These are phyloP conservation scores for Nigrospora oryzae DNA, from an alignment of 2,329 filamentous ascomycete genomes.

Conservation along the genomic window DNA sequence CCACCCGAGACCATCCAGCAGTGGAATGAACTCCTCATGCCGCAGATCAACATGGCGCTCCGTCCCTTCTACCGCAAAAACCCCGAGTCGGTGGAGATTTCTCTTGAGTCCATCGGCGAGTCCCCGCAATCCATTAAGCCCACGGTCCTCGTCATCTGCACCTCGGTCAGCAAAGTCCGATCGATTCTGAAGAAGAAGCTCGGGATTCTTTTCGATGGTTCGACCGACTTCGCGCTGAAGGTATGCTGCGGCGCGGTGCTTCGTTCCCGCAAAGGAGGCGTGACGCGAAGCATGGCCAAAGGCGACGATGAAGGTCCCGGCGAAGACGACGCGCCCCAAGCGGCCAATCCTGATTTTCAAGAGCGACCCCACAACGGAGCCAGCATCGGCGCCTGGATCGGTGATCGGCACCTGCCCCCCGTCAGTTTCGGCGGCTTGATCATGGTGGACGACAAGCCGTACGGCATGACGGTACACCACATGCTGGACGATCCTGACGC, in stretches of 20 bases:
- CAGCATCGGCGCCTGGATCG: conserved; percentile 85
- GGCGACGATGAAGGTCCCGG: conserved; percentile 19
- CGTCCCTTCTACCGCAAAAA: conserved; percentile 65
- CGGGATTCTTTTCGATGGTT: conserved; percentile 54
- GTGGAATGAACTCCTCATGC: conserved; percentile 65
- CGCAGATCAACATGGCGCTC: conserved; percentile 63
- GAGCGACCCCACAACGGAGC: conserved; percentile 73
- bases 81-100: conserved; percentile 70
- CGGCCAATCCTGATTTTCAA: conserved; percentile 70
- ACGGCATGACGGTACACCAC: conserved; percentile 95
- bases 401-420: conserved; percentile 76
- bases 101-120: conserved; percentile 66
- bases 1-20: conserved; percentile 55
- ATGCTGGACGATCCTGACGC: conserved; percentile 70
- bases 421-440: conserved; percentile 88
- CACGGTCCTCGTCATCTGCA: conserved; percentile 71
- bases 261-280: conserved; percentile 42
- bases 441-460: conserved; percentile 73
- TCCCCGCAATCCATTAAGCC: conserved; percentile 57
- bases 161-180: conserved; percentile 64
- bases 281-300: conserved; percentile 30
- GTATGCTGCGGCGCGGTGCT: conserved; percentile 63
- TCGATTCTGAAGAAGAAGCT: conserved; percentile 63
- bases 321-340: conserved; percentile 49
- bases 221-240: conserved; percentile 55